These are phyloP conservation scores for Suillus subluteus DNA, from an alignment of 768 basidiomycete genomes.

Conservation along the genomic window DNA sequence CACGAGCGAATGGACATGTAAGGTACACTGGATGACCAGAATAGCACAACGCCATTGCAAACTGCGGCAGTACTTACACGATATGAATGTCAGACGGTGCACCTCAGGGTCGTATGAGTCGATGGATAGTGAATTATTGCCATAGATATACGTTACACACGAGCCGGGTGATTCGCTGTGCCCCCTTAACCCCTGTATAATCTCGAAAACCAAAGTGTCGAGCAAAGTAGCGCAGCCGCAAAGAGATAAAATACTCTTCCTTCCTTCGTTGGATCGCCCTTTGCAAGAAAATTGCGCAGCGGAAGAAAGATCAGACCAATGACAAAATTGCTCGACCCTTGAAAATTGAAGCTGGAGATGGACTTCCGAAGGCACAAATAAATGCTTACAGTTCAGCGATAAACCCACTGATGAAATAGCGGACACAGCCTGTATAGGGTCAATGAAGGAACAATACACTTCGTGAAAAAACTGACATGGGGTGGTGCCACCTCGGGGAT, in stretches of 20 bases:
- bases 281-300: constrained; percentile 72
- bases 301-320: constrained; percentile 88
- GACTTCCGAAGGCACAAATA: constrained; percentile 3
- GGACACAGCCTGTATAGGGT: constrained; percentile 64
- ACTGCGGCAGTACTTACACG: no score
- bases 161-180: neutral
- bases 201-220: constrained; percentile 26
- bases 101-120: neutral
- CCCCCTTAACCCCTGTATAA: constrained; percentile 28
- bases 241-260: constrained; percentile 93
- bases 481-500: constrained; percentile 87
- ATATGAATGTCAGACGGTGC: neutral
- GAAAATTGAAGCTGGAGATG: constrained; percentile 8
- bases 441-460: constrained; percentile 7
- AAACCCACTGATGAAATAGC: constrained; percentile 76
- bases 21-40: no score
- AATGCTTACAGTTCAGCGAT: constrained; percentile 65
- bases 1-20: no score
- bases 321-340: constrained; percentile 85
- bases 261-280: constrained; percentile 60
- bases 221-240: constrained; percentile 51
- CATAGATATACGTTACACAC: neutral
- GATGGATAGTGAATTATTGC: neutral
- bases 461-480: constrained; percentile 52
- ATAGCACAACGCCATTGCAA: no score